Percentiles rank a stretch among this genome's conserved stretches.
phyloP scores from a whole-genome alignment of 1,284 basidiomycete genomes.

The Coniferiporia weirii region DNA sequence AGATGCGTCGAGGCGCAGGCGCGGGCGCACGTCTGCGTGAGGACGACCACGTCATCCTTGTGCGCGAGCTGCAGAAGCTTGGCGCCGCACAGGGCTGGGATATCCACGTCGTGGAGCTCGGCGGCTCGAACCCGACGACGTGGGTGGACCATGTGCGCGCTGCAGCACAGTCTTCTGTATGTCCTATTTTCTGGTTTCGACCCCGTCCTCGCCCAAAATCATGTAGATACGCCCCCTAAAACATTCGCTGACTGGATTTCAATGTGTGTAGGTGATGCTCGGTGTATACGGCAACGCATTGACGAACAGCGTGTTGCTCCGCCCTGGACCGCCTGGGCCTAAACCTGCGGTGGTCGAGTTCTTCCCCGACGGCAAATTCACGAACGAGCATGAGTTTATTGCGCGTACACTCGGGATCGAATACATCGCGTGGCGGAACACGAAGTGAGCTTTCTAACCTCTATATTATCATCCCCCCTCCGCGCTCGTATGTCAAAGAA shows the following conservation, averaged over 20 bases:
- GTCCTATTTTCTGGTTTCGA: constrained; percentile 24
- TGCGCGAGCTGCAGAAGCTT: constrained; percentile 47
- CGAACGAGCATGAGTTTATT: constrained; percentile 63
- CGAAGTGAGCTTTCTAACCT: constrained; percentile 36
- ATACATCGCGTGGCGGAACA: constrained; percentile 72
- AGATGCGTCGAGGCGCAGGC: constrained; percentile 41
- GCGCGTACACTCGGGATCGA: constrained; percentile 59
- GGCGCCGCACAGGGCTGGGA: constrained; percentile 56
- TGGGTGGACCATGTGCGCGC: constrained; percentile 52
- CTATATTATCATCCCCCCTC: neutral
- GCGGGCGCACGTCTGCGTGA: constrained; percentile 38
- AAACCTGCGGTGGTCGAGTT: constrained; percentile 54
- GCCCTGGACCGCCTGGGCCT: constrained; percentile 17
- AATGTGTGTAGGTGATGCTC: constrained; percentile 51
- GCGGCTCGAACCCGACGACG: constrained; percentile 33
- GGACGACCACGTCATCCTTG: constrained; percentile 48
- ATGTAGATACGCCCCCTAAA: too few relatives aligned
- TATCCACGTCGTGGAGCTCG: constrained; percentile 61
- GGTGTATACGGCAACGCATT: constrained; percentile 71
- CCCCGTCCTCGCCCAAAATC: too few relatives aligned
- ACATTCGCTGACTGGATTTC: neutral
- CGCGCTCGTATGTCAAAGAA: too few relatives aligned
- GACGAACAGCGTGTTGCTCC: constrained; percentile 68
- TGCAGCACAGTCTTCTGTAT: constrained; percentile 67
- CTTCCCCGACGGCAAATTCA: constrained; percentile 69